Evolutionary conservation across 2,329 filamentous ascomycete genomes (phyloP), one percentile per base, ranked within the genome.

Genomic region (Xylaria digitata): DNA sequence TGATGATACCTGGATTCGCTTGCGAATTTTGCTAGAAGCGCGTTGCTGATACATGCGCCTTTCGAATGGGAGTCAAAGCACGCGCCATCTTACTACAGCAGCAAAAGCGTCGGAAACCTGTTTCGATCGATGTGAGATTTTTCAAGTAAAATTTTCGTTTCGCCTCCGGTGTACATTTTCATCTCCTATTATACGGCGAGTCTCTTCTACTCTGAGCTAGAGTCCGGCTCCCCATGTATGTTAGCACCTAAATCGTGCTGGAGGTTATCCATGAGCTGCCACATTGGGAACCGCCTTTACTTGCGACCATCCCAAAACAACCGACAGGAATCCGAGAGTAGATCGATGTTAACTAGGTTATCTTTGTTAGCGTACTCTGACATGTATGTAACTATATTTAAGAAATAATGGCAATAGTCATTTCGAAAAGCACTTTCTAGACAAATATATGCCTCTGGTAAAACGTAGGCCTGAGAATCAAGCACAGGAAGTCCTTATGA

Each of bases 301-400:
- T 30, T 15, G 21, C 7, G 46, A 15, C 11, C 13, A 9, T 49
- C 46, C 46, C 46, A 49, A 19, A 49, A 49, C 21, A 19, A 13
- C 46, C 46, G 46, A 49, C 46, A 49, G 21, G 46, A 19, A 30
- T 26, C 9, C 26, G 46, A 30, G 26, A 49, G 46, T 2, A 26
- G 46, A 26, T 49, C 21, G 15, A 30, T 49, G 21, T 49, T 26
- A 19, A 49, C 6, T 19, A 49, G 6, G 46, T 19, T 19, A 26
- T 49, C 46, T 3, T 26, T 26, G 11, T 30, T 30, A 21, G 46
- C 21, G 11, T 49, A 49, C 15, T 49, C 46, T 49, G 46, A 13
- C 46, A 49, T 49, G 46, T 49, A 49, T 49, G 46, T 49, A 30
- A 49, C 13, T 19, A 49, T 49, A 26, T 49, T 23, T 21, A 49